Evolutionary conservation across 345 rosid genomes (phyloP).

Genomic region (Camelina neglecta): DNA sequence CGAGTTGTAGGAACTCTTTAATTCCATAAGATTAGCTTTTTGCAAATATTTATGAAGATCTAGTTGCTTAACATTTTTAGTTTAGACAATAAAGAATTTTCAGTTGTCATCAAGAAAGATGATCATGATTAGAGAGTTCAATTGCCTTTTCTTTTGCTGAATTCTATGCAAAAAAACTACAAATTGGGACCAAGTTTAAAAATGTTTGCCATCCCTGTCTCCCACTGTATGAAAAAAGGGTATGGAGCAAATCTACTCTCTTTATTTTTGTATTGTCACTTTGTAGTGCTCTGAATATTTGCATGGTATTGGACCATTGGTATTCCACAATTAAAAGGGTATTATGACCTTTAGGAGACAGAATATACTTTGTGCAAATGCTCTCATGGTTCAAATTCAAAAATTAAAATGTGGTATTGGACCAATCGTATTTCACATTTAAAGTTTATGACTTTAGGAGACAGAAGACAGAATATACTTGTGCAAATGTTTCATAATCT

Average conservation of each 20-base stretch:
- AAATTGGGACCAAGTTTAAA: slow-evolving; percentile 1
- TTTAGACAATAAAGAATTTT: not conserved
- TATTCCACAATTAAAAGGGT: not conserved
- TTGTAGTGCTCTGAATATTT: not conserved
- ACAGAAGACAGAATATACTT: slow-evolving; percentile 6
- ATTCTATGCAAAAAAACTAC: slow-evolving; percentile 4
- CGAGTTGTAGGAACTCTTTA: slow-evolving; percentile 26
- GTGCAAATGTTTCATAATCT: not conserved
- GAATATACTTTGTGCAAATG: slow-evolving; percentile 14
- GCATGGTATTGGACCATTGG: not conserved
- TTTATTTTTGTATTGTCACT: not conserved
- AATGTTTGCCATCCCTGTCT: slow-evolving; percentile 17
- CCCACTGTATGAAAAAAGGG: not conserved
- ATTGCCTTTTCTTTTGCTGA: not conserved
- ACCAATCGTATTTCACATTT: not conserved
- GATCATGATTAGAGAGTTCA: slow-evolving; percentile 5
- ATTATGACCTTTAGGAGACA: slow-evolving; percentile 6
- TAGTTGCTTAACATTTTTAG: slow-evolving; percentile 9
- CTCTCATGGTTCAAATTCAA: slow-evolving; percentile 2
- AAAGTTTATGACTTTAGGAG: not conserved
- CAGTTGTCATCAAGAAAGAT: slow-evolving; percentile 15
- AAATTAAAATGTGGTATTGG: not conserved
- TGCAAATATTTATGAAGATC: slow-evolving; percentile 31
- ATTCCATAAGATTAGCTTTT: slow-evolving; percentile 30
- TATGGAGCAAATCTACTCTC: not conserved